Conservation (phyloP, 139 green algal genomes). For the Coccomyxa sp. region DNA sequence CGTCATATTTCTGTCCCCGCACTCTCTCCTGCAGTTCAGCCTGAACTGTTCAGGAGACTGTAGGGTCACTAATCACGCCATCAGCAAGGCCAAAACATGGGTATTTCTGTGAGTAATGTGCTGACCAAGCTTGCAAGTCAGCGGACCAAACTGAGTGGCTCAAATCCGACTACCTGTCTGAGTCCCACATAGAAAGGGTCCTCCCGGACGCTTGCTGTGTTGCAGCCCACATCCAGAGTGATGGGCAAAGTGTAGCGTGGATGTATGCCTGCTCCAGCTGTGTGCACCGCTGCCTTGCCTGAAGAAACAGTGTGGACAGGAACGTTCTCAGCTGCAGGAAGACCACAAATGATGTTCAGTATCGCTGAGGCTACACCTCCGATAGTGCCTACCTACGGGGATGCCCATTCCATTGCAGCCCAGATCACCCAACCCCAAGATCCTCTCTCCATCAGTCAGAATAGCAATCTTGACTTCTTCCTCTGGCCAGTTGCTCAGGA, state of each 20-base stretch:
- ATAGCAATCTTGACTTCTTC: constrained; percentile 37
- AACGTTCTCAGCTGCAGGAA: background rate
- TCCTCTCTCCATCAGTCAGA: constrained; percentile 62
- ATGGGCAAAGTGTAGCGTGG: constrained; percentile 36
- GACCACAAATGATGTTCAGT: no score
- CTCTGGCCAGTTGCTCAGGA: constrained; percentile 9
- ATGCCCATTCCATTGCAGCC: constrained; percentile 58
- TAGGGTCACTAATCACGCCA: no score
- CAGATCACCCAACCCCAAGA: constrained; percentile 63
- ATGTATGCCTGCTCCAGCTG: constrained; percentile 40
- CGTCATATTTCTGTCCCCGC: constrained; percentile 32
- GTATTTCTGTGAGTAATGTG: no score
- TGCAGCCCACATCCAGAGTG: constrained; percentile 36
- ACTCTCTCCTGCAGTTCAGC: constrained; percentile 22
- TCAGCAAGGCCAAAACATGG: no score
- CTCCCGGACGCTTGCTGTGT: constrained; percentile 21
- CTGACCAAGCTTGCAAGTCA: background rate
- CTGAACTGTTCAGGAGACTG: background rate
- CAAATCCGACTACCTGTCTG: constrained; percentile 3
- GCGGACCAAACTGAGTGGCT: constrained; percentile 1
- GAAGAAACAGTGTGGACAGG: background rate
- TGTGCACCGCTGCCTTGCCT: constrained; percentile 39
- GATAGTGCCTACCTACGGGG: constrained; percentile 20
- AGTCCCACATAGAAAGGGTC: constrained; percentile 34
- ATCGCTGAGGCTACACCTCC: background rate